Percentiles rank a stretch among this genome's conserved stretches.
These are phyloP conservation scores for Cyclotella distinguenda DNA, from an alignment of 108 stramenopile species.

Conservation along the genomic window DNA sequence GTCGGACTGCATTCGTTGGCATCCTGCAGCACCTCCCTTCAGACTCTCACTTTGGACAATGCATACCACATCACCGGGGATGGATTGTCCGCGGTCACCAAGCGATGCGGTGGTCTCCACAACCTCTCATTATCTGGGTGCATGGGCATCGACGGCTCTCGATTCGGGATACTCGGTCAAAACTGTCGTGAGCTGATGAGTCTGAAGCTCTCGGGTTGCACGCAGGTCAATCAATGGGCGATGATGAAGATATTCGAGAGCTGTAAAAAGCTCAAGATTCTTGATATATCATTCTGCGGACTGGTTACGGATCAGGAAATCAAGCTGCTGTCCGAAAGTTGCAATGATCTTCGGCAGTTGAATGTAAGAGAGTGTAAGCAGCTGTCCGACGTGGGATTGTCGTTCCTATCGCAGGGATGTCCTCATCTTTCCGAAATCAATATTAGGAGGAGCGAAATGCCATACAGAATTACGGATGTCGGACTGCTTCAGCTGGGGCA, in stretches of 20 bases:
- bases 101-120: conserved; percentile 22
- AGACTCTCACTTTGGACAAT: conserved; percentile 35
- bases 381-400: conserved; percentile 46
- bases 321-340: conserved; percentile 29
- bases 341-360: conserved; percentile 21
- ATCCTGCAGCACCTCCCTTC: conserved; percentile 12
- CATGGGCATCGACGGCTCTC: conserved; percentile 41
- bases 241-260: conserved; percentile 57
- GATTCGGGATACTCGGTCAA: conserved; percentile 49
- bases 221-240: conserved; percentile 50
- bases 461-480: conserved; percentile 55
- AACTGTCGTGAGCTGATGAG: conserved; percentile 26
- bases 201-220: conserved; percentile 42
- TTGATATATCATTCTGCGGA: conserved; percentile 48
- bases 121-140: conserved; percentile 44
- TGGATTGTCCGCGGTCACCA: conserved; percentile 28
- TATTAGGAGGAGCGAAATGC: conserved; percentile 44
- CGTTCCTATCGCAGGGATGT: conserved; percentile 45
- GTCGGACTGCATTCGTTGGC: conserved; percentile 33
- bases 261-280: conserved; percentile 28
- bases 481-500: conserved; percentile 47
- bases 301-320: conserved; percentile 49
- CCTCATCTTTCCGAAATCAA: conserved; percentile 33
- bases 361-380: conserved; percentile 51
- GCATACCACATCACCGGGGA: conserved; percentile 24